Evolutionary conservation across 768 basidiomycete genomes (phyloP).

Genomic region (Galerina sulciceps): DNA sequence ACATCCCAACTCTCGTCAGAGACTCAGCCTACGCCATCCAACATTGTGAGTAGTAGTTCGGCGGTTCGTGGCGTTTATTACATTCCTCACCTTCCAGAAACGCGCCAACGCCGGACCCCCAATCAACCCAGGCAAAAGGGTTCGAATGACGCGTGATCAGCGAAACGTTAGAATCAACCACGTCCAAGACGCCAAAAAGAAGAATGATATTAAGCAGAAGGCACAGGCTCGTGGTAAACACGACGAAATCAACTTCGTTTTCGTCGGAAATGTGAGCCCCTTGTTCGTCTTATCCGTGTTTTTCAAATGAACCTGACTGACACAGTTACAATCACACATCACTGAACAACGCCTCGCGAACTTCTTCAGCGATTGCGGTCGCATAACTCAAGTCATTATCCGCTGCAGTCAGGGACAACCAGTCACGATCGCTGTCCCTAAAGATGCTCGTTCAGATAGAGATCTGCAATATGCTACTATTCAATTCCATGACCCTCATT

Average conservation of each 20-base stretch:
- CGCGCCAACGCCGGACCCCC: neutral
- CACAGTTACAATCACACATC: constrained; percentile 39
- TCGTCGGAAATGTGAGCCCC: constrained; percentile 65
- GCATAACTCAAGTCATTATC: constrained; percentile 25
- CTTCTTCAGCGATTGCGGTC: constrained; percentile 42
- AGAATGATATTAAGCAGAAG: constrained; percentile 27
- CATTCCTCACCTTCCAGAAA: neutral
- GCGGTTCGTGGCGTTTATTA: neutral
- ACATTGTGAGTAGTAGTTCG: neutral
- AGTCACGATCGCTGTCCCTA: constrained; percentile 29
- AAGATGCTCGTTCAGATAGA: constrained; percentile 21
- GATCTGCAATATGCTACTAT: constrained; percentile 58
- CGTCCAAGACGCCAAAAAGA: constrained; percentile 25
- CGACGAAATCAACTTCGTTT: constrained; percentile 40
- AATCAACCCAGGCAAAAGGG: neutral
- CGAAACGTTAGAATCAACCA: constrained; percentile 10
- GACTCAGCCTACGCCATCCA: neutral
- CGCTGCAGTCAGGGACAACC: constrained; percentile 48
- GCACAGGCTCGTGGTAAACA: constrained; percentile 15
- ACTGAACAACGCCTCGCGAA: constrained; percentile 33
- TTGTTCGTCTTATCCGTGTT: neutral
- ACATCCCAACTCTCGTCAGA: neutral
- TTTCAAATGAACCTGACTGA: neutral
- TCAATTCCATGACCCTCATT: constrained; percentile 40
- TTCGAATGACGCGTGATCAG: constrained; percentile 5